phyloP scores from a whole-genome alignment of 73 alveolate genomes.

The Paraurostyla sp. region DNA sequence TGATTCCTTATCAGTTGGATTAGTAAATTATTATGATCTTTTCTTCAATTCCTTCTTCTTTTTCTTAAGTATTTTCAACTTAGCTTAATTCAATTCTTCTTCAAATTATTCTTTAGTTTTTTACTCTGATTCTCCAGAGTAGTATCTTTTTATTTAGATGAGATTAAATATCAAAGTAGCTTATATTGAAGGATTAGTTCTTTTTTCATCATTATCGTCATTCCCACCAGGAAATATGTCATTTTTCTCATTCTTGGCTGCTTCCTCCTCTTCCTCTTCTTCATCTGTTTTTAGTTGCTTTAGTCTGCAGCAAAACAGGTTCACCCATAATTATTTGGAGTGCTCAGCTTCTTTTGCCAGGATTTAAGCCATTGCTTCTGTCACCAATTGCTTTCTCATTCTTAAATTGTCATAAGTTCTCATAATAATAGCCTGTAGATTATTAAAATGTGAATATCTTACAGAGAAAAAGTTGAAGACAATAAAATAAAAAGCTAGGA shows the following conservation, averaged over 20 bases:
- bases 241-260: neutral
- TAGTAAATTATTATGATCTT: constrained; percentile 33
- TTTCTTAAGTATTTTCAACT: constrained; percentile 26
- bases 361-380: constrained; percentile 79
- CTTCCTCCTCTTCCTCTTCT: constrained; percentile 30
- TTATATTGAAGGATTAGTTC: neutral
- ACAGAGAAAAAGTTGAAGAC: constrained; percentile 30
- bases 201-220: constrained; percentile 29
- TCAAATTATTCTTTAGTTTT: constrained; percentile 67
- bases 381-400: constrained; percentile 60
- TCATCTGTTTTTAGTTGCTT: neutral
- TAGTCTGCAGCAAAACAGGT: constrained; percentile 50
- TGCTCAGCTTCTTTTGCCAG: constrained; percentile 67
- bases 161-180: constrained; percentile 52
- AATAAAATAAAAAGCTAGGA: constrained; percentile 17
- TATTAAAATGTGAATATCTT: constrained; percentile 39
- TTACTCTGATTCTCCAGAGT: constrained; percentile 32
- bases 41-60: constrained; percentile 23
- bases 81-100: constrained; percentile 29
- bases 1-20: constrained; percentile 12
- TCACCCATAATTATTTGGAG: constrained; percentile 51
- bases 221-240: no score
- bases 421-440: constrained; percentile 79
- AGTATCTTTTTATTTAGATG: constrained; percentile 4
- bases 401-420: constrained; percentile 70